Percentiles rank a stretch among this genome's conserved stretches.
These are phyloP conservation scores for Echinosophora koreensis DNA, from an alignment of 306 rosid genomes.

Conservation along the genomic window DNA sequence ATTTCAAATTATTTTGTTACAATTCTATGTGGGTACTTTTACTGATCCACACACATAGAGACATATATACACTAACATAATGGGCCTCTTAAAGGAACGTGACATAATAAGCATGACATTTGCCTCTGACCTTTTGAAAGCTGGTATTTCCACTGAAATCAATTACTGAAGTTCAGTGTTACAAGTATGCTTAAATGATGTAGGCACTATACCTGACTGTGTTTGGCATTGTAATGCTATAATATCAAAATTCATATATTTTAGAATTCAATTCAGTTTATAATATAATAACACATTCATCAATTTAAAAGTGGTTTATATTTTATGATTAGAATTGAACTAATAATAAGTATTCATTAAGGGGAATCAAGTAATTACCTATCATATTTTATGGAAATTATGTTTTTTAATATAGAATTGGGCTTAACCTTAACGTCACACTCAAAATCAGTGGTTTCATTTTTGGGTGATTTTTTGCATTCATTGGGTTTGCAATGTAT, in stretches of 20 bases:
- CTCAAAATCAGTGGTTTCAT: conserved; percentile 2
- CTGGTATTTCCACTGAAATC: neutral
- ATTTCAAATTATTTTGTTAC: conserved; percentile 15
- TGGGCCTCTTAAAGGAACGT: neutral
- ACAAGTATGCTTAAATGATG: neutral
- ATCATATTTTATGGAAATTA: conserved; percentile 25
- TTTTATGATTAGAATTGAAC: conserved; percentile 13
- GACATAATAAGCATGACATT: conserved; percentile 14
- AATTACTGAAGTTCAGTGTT: conserved; percentile 1
- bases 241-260: conserved; percentile 1
- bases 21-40: conserved; percentile 7
- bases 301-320: neutral
- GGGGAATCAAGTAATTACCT: neutral
- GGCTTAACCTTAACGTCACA: conserved; percentile 1
- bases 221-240: conserved; percentile 15
- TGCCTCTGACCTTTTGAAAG: conserved; percentile 1
- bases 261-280: conserved; percentile 15
- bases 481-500: neutral
- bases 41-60: neutral
- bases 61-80: neutral
- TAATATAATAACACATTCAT: conserved; percentile 12
- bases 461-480: neutral
- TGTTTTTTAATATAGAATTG: conserved; percentile 4
- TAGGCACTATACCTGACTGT: conserved; percentile 19
- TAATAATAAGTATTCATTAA: neutral